Conservation (phyloP, 2,329 filamentous ascomycete genomes). For the Colletotrichum tropicale region DNA sequence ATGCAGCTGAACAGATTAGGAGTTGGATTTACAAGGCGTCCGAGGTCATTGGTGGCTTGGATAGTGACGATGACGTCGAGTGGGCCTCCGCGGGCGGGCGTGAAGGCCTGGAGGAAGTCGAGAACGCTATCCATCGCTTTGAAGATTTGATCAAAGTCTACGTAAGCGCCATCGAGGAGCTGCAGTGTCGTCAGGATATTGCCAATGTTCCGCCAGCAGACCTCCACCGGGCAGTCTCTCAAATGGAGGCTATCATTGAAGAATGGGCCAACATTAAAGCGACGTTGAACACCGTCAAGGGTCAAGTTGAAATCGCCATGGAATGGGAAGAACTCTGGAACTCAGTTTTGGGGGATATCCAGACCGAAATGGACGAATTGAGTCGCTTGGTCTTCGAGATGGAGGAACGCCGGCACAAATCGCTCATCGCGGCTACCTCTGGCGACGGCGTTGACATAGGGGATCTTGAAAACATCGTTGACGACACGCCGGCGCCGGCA, state of each 20-base stretch:
- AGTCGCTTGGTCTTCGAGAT: constrained; percentile 90
- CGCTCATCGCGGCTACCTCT: constrained; percentile 65
- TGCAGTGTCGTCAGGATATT: constrained; percentile 83
- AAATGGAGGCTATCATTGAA: constrained; percentile 86
- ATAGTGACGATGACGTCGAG: constrained; percentile 96
- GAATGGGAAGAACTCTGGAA: constrained; percentile 99
- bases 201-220: constrained; percentile 71
- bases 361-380: constrained; percentile 81
- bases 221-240: constrained; percentile 75
- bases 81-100: constrained; percentile 91
- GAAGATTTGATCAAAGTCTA: constrained; percentile 92
- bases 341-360: constrained; percentile 89
- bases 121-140: constrained; percentile 80
- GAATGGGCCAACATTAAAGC: constrained; percentile 86
- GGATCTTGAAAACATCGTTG: constrained; percentile 90
- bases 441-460: constrained; percentile 79
- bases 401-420: constrained; percentile 92
- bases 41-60: constrained; percentile 85
- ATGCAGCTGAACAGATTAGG: constrained; percentile 89
- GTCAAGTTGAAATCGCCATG: constrained; percentile 95
- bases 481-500: constrained; percentile 77
- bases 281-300: constrained; percentile 79
- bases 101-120: constrained; percentile 77
- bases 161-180: constrained; percentile 88
- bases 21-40: constrained; percentile 93